A percentile compares a stretch with the other conserved stretches of the same genome.
Evolutionary conservation across 169 alveolate genomes (phyloP).

Genomic region (Cryptosporidium parvum): DNA sequence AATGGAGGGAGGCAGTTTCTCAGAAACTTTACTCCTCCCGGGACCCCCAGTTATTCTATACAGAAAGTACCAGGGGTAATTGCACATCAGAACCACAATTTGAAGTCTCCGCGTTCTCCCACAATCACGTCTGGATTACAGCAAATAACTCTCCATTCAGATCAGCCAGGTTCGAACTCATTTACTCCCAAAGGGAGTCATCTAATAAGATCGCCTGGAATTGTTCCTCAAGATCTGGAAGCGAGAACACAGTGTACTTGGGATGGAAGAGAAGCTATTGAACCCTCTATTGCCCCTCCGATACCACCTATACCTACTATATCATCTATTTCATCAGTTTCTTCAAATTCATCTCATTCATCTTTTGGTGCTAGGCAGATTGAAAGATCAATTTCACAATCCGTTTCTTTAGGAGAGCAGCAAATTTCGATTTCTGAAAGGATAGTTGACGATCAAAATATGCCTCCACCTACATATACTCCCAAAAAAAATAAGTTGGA

Average conservation of each 20-base stretch:
- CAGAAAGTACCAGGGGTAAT: neutral
- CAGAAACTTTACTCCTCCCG: conserved; percentile 67
- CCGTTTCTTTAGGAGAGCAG: neutral
- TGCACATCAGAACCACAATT: neutral
- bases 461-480: conserved; percentile 71
- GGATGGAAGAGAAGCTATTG: conserved; percentile 82
- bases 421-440: neutral
- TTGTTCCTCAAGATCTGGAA: conserved; percentile 68
- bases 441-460: neutral
- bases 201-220: conserved; percentile 30
- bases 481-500: conserved; percentile 35
- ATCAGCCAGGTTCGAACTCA: neutral
- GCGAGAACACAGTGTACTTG: conserved; percentile 81
- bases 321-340: conserved; percentile 43
- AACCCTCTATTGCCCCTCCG: conserved; percentile 81
- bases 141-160: neutral
- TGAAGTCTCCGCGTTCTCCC: conserved; percentile 22
- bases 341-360: conserved; percentile 50
- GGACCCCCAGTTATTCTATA: conserved; percentile 28
- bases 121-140: neutral
- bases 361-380: conserved; percentile 5
- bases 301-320: conserved; percentile 79
- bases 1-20: conserved; percentile 14
- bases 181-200: neutral
- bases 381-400: neutral